Evolutionary conservation across 345 rosid species (phyloP).

Genomic region (Lepidium aucheri): DNA sequence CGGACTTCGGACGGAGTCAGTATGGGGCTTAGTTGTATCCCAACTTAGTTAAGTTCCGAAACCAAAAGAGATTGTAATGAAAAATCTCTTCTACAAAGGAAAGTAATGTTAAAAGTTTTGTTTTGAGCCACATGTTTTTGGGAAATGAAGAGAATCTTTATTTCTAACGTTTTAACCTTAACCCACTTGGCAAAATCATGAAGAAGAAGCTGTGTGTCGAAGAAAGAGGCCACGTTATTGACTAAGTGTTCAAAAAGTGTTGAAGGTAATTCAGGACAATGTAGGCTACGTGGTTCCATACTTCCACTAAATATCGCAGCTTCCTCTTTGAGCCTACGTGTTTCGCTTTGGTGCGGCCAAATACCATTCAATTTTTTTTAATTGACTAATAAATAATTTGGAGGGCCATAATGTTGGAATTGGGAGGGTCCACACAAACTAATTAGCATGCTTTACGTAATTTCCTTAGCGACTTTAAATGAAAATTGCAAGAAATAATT

Average conservation of each 20-base stretch:
- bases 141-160: background rate
- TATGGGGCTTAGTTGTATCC: constrained; percentile 5
- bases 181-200: constrained; percentile 6
- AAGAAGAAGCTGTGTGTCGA: constrained; percentile 12
- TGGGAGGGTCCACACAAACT: background rate
- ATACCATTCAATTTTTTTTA: background rate
- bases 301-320: background rate
- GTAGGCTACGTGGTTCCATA: constrained; percentile 20
- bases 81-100: background rate
- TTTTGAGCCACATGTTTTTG: constrained; percentile 16
- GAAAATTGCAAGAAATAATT: background rate
- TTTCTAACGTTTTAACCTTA: constrained; percentile 1
- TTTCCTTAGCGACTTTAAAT: background rate
- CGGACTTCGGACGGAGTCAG: background rate
- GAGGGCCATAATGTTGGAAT: background rate
- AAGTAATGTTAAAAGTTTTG: background rate
- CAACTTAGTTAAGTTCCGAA: constrained; percentile 10
- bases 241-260: background rate
- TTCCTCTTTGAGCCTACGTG: constrained; percentile 14
- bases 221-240: constrained; percentile 2
- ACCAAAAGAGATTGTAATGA: constrained; percentile 1
- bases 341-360: constrained; percentile 14
- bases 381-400: background rate
- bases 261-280: background rate
- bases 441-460: background rate